These are phyloP conservation scores for Neurospora tetrasperma DNA, from an alignment of 495 filamentous ascomycete species.

Conservation along the genomic window DNA sequence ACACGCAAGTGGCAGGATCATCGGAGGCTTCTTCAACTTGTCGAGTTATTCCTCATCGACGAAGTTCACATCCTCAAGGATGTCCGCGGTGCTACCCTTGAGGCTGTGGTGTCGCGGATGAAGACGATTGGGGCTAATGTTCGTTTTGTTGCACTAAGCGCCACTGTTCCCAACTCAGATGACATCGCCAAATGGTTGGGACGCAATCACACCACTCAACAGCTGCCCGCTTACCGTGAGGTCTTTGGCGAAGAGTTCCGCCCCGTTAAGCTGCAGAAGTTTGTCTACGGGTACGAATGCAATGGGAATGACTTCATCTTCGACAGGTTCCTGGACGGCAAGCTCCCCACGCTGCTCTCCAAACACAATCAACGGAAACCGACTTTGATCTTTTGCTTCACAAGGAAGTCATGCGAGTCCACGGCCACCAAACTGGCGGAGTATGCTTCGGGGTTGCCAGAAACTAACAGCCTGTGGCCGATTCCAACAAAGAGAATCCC, in stretches of 20 bases:
- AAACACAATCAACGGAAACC: constrained; percentile 73
- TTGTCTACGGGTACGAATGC: constrained; percentile 64
- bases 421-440: constrained; percentile 68
- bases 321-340: constrained; percentile 66
- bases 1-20: constrained; percentile 95
- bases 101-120: constrained; percentile 96
- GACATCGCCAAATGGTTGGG: constrained; percentile 94
- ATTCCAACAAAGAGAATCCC: constrained; percentile 44
- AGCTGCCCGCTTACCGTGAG: constrained; percentile 61
- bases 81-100: constrained; percentile 75
- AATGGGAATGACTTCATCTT: constrained; percentile 75
- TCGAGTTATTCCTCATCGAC: constrained; percentile 89
- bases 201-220: constrained; percentile 52
- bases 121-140: constrained; percentile 81
- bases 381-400: constrained; percentile 89
- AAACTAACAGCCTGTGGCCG: constrained; percentile 56
- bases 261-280: constrained; percentile 77
- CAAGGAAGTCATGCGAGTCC: constrained; percentile 60
- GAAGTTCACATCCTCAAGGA: constrained; percentile 96
- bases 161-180: constrained; percentile 84
- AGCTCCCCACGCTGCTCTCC: constrained; percentile 63
- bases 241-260: constrained; percentile 88
- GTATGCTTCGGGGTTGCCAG: constrained; percentile 48
- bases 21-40: constrained; percentile 65
- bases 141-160: constrained; percentile 84